Conservation (phyloP, 352 stramenopile species). For the Pythium aquatile region DNA sequence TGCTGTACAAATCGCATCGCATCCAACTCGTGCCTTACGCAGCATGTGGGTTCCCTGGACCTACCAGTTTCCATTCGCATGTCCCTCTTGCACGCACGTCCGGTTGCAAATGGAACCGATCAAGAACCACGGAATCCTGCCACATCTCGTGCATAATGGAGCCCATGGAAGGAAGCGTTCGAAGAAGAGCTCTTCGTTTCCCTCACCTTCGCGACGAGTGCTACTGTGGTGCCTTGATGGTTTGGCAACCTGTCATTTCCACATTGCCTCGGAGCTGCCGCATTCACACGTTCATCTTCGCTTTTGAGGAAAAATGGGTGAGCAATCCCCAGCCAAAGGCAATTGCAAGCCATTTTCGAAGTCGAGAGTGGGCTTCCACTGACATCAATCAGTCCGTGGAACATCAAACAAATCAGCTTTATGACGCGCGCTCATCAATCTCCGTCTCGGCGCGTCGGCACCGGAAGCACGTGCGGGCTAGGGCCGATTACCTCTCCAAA, state of each 20-base stretch:
- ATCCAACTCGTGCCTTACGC: too few species aligned
- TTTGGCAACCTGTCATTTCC: neutral
- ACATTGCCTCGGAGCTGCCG: neutral
- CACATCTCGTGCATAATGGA: neutral
- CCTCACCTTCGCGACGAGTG: neutral
- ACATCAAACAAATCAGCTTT: conserved; percentile 4
- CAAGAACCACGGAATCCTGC: neutral
- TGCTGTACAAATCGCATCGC: too few species aligned
- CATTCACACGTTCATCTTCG: neutral
- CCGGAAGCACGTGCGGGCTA: conserved; percentile 1
- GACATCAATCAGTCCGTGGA: neutral
- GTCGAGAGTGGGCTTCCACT: neutral
- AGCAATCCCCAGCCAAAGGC: neutral
- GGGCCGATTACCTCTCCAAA: neutral
- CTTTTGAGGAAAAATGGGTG: neutral
- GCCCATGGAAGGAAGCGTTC: neutral
- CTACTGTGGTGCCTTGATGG: neutral
- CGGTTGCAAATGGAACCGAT: too few species aligned
- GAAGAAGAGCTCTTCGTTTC: neutral
- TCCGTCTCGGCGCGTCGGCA: neutral
- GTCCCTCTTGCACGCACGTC: too few species aligned
- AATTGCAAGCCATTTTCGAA: conserved; percentile 1
- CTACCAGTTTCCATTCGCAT: too few species aligned
- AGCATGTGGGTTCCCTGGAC: too few species aligned
- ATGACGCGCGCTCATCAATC: conserved; percentile 3